Percentiles rank a stretch among this genome's conserved stretches.
phyloP scores from a whole-genome alignment of 2,329 filamentous ascomycete species.

The Didymella sp. region DNA sequence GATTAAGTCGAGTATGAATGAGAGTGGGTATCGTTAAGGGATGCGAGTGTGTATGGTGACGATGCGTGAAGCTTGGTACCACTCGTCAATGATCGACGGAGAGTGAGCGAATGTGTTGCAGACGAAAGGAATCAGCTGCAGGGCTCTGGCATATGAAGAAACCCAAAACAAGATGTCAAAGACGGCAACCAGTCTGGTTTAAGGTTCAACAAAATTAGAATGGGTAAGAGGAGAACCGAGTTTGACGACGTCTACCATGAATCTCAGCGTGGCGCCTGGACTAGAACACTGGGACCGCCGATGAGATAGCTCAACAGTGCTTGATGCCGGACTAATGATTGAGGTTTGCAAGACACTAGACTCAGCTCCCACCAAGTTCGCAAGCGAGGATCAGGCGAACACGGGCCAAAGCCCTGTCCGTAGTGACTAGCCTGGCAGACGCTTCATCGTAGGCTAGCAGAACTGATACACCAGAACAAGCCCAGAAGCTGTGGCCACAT shows the following conservation, averaged over 20 bases:
- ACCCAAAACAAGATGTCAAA: constrained; percentile 9
- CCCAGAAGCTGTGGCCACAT: constrained; percentile 12
- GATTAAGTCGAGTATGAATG: constrained; percentile 1
- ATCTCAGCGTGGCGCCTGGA: constrained; percentile 16
- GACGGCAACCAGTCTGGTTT: constrained; percentile 4
- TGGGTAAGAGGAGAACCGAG: constrained; percentile 20
- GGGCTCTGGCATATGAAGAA: constrained; percentile 15
- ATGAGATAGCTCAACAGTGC: constrained; percentile 17
- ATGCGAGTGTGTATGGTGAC: constrained; percentile 10
- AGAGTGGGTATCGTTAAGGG: constrained; percentile 2
- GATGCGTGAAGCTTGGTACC: constrained; percentile 3
- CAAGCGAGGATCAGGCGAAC: constrained; percentile 6
- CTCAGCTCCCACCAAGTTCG: constrained; percentile 8
- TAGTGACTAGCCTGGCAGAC: constrained; percentile 10
- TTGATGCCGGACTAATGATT: constrained; percentile 18
- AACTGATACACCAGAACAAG: constrained; percentile 15
- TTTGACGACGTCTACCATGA: constrained; percentile 14
- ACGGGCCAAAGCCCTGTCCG: constrained; percentile 15
- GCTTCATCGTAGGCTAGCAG: constrained; percentile 15
- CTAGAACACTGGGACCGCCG: constrained; percentile 13
- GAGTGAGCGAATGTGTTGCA: constrained; percentile 14
- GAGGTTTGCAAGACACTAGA: constrained; percentile 17
- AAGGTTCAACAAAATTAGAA: constrained; percentile 20
- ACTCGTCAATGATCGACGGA: constrained; percentile 18
- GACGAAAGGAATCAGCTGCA: constrained; percentile 10